Conservation (phyloP, 495 filamentous ascomycete genomes). For the Penicillium robsamsonii region DNA sequence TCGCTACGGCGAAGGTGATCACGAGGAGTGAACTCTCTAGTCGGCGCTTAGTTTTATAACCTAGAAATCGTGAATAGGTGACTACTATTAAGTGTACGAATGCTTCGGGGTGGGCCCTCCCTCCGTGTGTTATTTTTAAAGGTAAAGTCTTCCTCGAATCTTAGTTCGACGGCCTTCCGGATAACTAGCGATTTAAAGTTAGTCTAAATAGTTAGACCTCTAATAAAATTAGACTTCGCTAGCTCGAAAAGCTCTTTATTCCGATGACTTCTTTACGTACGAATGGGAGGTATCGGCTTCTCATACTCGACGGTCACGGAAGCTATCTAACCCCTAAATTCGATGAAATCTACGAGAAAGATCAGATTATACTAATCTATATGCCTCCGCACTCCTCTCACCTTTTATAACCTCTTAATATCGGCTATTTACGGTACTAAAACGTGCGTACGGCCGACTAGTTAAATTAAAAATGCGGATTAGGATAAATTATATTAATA, state of each 20-base stretch:
- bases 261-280: background rate
- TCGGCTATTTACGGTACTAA: no score
- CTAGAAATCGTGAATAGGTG: constrained; percentile 37
- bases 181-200: constrained; percentile 19
- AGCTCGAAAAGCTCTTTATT: constrained; percentile 21
- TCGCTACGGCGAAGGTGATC: background rate
- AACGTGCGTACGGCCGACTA: no score
- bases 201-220: constrained; percentile 31
- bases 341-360: background rate
- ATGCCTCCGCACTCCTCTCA: background rate
- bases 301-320: background rate
- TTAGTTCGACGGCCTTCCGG: constrained; percentile 9
- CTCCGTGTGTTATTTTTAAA: constrained; percentile 29
- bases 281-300: background rate
- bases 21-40: background rate
- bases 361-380: background rate
- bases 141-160: constrained; percentile 11
- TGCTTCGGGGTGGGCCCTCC: constrained; percentile 19
- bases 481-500: constrained; percentile 9
- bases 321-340: background rate
- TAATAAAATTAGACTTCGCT: constrained; percentile 21
- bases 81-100: constrained; percentile 12
- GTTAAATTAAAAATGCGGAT: no score
- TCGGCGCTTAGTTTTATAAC: constrained; percentile 20
- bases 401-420: no score